These are phyloP conservation scores for Xylaria palmicola DNA, from an alignment of 495 filamentous ascomycete species.

Conservation along the genomic window DNA sequence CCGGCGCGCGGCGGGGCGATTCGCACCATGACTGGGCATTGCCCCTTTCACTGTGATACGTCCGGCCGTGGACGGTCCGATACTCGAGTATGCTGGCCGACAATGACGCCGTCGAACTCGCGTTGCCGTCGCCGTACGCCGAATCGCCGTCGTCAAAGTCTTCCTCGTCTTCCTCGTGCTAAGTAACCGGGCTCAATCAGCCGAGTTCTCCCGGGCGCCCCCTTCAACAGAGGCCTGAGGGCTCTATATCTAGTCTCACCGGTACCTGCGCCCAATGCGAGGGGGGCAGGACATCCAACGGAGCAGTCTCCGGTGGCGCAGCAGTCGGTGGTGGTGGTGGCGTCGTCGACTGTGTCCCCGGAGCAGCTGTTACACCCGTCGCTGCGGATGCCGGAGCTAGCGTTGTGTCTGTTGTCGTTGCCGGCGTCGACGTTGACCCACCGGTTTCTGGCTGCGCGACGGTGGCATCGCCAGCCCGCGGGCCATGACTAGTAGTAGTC, in stretches of 20 bases:
- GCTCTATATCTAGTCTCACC: slow-evolving; percentile 14
- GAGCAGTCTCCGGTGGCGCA: not conserved
- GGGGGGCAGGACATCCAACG: slow-evolving; percentile 23
- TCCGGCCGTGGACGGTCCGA: slow-evolving; percentile 39
- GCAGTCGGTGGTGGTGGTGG: not conserved
- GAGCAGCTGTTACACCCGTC: not conserved
- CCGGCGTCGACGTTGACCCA: not conserved
- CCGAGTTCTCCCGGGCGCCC: not conserved
- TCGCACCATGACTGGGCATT: slow-evolving; percentile 35
- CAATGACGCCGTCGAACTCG: slow-evolving; percentile 44
- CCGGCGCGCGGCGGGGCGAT: not conserved
- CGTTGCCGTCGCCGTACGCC: slow-evolving; percentile 27
- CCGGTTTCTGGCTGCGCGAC: not conserved
- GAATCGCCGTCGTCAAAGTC: slow-evolving; percentile 30
- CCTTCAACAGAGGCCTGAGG: not conserved
- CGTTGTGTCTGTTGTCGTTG: not conserved
- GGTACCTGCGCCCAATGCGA: slow-evolving; percentile 30
- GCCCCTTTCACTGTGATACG: slow-evolving; percentile 37
- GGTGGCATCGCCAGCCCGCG: not conserved
- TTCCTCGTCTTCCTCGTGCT: slow-evolving; percentile 8
- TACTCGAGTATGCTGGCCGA: slow-evolving; percentile 46
- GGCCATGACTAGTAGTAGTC: slow-evolving; percentile 2
- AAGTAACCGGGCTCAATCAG: not conserved
- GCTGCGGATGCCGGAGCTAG: not conserved
- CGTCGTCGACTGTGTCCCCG: not conserved